A percentile compares a stretch with the other conserved stretches of the same genome.
Evolutionary conservation across 2,329 filamentous ascomycete genomes (phyloP).

Genomic region (Fusarium keratoplasticum): DNA sequence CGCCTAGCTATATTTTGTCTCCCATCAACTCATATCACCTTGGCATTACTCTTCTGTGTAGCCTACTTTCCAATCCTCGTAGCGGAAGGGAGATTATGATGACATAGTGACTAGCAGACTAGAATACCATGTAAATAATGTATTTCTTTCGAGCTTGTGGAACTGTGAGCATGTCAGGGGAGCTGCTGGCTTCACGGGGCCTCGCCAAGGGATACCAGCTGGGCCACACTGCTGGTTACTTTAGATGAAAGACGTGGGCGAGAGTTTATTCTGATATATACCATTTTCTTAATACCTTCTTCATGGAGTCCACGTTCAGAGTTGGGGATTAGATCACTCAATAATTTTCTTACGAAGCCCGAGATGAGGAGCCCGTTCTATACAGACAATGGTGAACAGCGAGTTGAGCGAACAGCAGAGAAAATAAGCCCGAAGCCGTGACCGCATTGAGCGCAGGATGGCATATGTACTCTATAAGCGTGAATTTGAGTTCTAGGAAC

Average conservation of each 20-base stretch:
- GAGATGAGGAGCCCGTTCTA: not conserved
- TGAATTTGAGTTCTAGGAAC: not conserved
- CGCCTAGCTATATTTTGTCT: not conserved
- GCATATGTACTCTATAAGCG: not conserved
- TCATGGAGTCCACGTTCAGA: not conserved
- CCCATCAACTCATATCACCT: not conserved
- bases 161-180: not conserved
- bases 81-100: not conserved
- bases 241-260: accelerated
- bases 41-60: not conserved
- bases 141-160: not conserved
- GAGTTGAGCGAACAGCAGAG: not conserved
- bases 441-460: not conserved
- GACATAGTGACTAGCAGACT: not conserved
- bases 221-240: not conserved
- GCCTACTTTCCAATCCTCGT: not conserved
- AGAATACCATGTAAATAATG: not conserved
- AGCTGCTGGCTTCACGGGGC: not conserved
- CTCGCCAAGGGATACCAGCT: not conserved
- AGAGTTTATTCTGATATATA: not conserved
- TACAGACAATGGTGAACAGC: not conserved
- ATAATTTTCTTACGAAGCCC: not conserved
- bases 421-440: not conserved
- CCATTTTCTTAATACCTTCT: not conserved
- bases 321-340: not conserved